Percentiles rank a stretch among this genome's conserved stretches.
phyloP scores from a whole-genome alignment of 306 rosid species.

The Medicago arabica region DNA sequence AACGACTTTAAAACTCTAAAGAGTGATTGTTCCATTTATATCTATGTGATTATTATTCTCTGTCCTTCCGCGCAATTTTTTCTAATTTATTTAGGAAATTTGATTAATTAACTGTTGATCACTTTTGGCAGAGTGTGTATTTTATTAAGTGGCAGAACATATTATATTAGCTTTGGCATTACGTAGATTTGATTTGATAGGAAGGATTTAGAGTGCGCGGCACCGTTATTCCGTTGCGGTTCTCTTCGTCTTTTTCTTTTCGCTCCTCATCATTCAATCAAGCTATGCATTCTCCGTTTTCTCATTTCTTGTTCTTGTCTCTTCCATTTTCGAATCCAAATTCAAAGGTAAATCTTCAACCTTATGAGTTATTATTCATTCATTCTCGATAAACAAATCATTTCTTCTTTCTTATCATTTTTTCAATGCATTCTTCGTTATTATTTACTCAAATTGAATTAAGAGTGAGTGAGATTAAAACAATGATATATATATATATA shows the following conservation, averaged over 20 bases:
- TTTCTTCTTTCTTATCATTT: not conserved
- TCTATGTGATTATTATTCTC: no score
- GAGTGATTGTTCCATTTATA: no score
- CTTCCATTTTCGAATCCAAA: not conserved
- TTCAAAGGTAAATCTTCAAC: not conserved
- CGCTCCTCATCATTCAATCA: not conserved
- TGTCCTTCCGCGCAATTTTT: no score
- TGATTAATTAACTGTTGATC: no score
- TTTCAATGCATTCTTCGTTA: not conserved
- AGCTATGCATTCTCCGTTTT: not conserved
- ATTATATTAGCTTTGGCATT: not conserved
- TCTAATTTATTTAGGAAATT: no score
- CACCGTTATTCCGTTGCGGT: slow-evolving; percentile 20
- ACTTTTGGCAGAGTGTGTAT: no score
- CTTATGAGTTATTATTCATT: not conserved
- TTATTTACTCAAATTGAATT: not conserved
- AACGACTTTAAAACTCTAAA: no score
- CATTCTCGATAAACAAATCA: not conserved
- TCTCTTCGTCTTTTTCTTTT: slow-evolving; percentile 16
- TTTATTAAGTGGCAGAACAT: not conserved
- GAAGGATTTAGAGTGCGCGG: not conserved
- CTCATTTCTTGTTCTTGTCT: not conserved
- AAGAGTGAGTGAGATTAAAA: no score
- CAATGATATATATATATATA: no score
- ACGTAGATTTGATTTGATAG: not conserved